These are phyloP conservation scores for Phanerochaete carnosa DNA, from an alignment of 768 basidiomycete species.

Conservation along the genomic window DNA sequence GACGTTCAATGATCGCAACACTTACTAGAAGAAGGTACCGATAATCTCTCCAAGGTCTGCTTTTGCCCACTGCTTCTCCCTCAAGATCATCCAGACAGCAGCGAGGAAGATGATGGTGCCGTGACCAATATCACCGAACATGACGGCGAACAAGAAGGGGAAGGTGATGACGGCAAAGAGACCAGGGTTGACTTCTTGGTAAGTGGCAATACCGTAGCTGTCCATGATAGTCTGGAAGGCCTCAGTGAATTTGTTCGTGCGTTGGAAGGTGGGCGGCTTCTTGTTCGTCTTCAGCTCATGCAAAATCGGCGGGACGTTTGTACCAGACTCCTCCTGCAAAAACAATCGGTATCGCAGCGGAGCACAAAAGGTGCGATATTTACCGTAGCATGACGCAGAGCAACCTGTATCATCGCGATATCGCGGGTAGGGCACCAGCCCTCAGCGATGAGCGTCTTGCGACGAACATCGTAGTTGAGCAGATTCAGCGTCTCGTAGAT, in stretches of 20 bases:
- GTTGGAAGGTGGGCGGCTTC: slow-evolving; percentile 92
- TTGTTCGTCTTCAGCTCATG: slow-evolving; percentile 87
- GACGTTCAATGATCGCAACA: slow-evolving; percentile 18
- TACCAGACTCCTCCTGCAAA: slow-evolving; percentile 80
- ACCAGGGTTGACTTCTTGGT: slow-evolving; percentile 97
- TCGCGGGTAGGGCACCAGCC: slow-evolving; percentile 97
- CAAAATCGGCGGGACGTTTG: slow-evolving; percentile 86
- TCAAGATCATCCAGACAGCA: slow-evolving; percentile 80
- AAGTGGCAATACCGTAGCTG: slow-evolving; percentile 89
- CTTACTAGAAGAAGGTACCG: slow-evolving; percentile 91
- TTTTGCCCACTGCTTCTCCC: slow-evolving; percentile 79
- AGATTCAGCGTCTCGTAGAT: slow-evolving; percentile 95
- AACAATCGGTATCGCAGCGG: not conserved
- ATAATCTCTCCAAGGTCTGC: slow-evolving; percentile 76
- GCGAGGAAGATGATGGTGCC: slow-evolving; percentile 77
- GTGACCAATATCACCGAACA: slow-evolving; percentile 99
- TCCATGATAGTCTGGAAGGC: slow-evolving; percentile 99
- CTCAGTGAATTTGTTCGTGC: slow-evolving; percentile 94
- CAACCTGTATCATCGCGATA: slow-evolving; percentile 79
- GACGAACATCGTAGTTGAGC: slow-evolving; percentile 90
- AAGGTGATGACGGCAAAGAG: slow-evolving; percentile 90
- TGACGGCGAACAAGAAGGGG: slow-evolving; percentile 98
- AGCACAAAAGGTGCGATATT: slow-evolving; percentile 13
- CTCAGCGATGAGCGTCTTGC: slow-evolving; percentile 95
- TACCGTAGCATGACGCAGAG: slow-evolving; percentile 85